phyloP scores from a whole-genome alignment of 2,329 filamentous ascomycete species.

The Fonsecaea multimorphosa region DNA sequence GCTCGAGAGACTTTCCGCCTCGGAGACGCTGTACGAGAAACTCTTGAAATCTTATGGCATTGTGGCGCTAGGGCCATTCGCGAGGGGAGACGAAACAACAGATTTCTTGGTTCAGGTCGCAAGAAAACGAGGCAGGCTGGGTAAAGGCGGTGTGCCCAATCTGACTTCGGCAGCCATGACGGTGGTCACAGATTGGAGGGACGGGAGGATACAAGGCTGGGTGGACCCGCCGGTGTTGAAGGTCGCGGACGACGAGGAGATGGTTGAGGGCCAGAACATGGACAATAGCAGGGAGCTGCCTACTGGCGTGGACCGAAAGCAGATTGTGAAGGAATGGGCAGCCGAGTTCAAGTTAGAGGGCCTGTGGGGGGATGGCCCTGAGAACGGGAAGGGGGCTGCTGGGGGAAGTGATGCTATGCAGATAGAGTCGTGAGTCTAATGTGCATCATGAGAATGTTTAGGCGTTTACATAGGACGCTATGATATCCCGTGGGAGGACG shows the following conservation, averaged over 20 bases:
- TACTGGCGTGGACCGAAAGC: constrained; percentile 69
- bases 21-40: constrained; percentile 75
- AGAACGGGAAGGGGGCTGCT: constrained; percentile 4
- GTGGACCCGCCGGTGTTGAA: constrained; percentile 74
- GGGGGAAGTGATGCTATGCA: constrained; percentile 32
- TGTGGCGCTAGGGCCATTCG: constrained; percentile 71
- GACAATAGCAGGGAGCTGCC: constrained; percentile 54
- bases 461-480: neutral
- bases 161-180: constrained; percentile 85
- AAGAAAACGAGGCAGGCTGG: constrained; percentile 85
- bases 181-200: constrained; percentile 95
- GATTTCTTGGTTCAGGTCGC: constrained; percentile 96
- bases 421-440: constrained; percentile 44
- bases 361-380: constrained; percentile 74
- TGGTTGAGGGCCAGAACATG: constrained; percentile 45
- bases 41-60: constrained; percentile 84
- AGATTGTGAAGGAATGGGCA: constrained; percentile 91
- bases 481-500: neutral
- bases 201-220: constrained; percentile 94
- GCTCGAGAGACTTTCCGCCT: constrained; percentile 77
- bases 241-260: constrained; percentile 55
- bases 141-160: constrained; percentile 89
- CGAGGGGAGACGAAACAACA: constrained; percentile 76
- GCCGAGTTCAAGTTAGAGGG: constrained; percentile 95
- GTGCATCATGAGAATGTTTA: constrained; percentile 11